A percentile compares a stretch with the other conserved stretches of the same genome.
These are phyloP conservation scores for Zoysia pacifica DNA, from an alignment of 176 grass and related monocot species.

Conservation along the genomic window DNA sequence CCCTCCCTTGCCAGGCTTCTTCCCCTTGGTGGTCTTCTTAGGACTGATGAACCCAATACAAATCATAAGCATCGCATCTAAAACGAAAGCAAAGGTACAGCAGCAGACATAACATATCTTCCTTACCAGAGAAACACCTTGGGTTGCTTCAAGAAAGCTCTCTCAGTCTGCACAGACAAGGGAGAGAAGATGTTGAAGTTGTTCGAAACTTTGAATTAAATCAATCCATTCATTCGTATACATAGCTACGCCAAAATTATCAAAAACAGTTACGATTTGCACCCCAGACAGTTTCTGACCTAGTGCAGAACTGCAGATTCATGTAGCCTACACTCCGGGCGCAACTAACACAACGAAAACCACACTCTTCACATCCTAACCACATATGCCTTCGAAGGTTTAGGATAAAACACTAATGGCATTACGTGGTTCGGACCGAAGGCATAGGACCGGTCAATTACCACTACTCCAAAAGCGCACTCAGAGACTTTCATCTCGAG, in stretches of 20 bases:
- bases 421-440: neutral
- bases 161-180: constrained; percentile 42
- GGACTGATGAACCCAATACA: constrained; percentile 9
- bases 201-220: neutral
- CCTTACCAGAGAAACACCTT: constrained; percentile 53
- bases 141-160: constrained; percentile 49
- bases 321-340: neutral
- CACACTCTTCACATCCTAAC: neutral
- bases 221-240: neutral
- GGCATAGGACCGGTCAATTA: neutral
- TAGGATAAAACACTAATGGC: neutral
- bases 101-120: neutral
- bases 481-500: too few species aligned
- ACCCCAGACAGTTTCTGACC: neutral
- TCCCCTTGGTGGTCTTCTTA: constrained; percentile 29
- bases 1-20: constrained; percentile 39
- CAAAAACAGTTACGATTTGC: too few species aligned
- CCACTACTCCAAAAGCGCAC: neutral
- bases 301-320: neutral
- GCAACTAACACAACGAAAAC: neutral
- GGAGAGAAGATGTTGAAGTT: neutral
- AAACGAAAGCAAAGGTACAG: neutral
- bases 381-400: neutral
- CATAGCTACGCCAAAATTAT: neutral
- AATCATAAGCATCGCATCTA: neutral